A percentile compares a stretch with the other conserved stretches of the same genome.
Evolutionary conservation across 129 eudicot genomes (phyloP).

Genomic region (Flaveria robusta): DNA sequence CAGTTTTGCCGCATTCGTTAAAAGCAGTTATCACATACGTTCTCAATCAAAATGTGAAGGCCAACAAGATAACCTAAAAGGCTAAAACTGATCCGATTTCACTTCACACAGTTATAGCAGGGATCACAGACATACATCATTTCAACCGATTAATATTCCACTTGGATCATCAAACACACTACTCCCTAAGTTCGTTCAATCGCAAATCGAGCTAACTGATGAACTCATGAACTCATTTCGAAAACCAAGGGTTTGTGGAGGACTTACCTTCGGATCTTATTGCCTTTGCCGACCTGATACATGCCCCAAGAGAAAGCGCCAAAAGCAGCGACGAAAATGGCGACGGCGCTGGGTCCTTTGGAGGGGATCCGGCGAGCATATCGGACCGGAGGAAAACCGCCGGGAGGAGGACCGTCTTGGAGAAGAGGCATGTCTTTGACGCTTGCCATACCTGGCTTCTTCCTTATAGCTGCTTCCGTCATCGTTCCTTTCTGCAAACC

Average conservation of each 20-base stretch:
- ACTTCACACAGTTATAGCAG: neutral
- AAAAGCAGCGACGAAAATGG: constrained; percentile 73
- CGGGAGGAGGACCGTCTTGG: constrained; percentile 97
- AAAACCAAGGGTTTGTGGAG: neutral
- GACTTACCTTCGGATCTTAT: constrained; percentile 83
- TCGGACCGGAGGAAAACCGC: constrained; percentile 88
- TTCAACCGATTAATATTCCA: neutral
- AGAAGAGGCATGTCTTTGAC: constrained; percentile 95
- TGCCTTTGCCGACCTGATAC: constrained; percentile 96
- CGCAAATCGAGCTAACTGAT: neutral
- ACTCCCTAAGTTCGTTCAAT: too few relatives aligned
- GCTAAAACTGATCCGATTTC: neutral
- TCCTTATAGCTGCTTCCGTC: constrained; percentile 88
- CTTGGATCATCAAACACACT: constrained; percentile 6
- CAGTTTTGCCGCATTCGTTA: neutral
- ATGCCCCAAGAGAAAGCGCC: constrained; percentile 94
- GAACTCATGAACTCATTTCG: neutral
- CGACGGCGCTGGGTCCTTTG: constrained; percentile 92
- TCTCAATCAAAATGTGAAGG: too few relatives aligned
- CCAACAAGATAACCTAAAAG: too few relatives aligned
- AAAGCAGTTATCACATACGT: too few relatives aligned
- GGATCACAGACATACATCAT: neutral
- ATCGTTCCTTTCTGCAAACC: constrained; percentile 26
- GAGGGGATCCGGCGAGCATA: constrained; percentile 92
- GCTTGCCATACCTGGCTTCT: constrained; percentile 88